A percentile compares a stretch with the other conserved stretches of the same genome.
phyloP scores from a whole-genome alignment of 306 rosid species.

The Hylodesmum podocarpum region DNA sequence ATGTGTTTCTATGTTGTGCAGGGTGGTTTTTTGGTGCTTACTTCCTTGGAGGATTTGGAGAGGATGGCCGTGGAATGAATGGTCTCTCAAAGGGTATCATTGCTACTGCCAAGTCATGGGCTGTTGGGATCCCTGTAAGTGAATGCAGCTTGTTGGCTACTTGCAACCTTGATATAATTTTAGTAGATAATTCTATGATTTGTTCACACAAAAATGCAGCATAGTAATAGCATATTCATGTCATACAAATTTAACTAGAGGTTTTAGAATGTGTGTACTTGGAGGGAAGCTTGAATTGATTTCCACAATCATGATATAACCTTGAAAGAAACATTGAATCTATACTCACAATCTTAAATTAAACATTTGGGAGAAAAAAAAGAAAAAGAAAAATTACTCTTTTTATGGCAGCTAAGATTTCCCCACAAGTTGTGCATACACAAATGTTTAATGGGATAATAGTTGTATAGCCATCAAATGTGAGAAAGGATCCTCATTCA shows the following conservation, averaged over 20 bases:
- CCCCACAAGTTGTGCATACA: background rate
- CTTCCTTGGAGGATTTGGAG: conserved; percentile 88
- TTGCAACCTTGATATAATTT: background rate
- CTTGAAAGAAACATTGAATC: no score
- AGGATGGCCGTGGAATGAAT: conserved; percentile 88
- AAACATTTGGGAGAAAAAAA: background rate
- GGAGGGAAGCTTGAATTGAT: no score
- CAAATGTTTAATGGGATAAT: background rate
- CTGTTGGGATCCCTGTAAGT: conserved; percentile 88
- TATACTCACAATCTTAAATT: background rate
- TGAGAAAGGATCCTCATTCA: background rate
- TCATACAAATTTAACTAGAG: background rate
- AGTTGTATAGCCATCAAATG: background rate
- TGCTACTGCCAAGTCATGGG: conserved; percentile 89
- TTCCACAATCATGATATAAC: no score
- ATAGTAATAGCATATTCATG: background rate
- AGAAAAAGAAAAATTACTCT: background rate
- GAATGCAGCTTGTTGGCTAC: background rate
- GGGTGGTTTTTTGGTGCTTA: conserved; percentile 97
- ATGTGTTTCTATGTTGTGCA: conserved; percentile 30
- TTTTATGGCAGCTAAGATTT: background rate
- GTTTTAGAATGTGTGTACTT: no score
- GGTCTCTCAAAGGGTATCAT: conserved; percentile 71
- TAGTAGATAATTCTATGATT: background rate
- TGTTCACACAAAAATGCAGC: background rate